phyloP scores from a whole-genome alignment of 2,329 filamentous ascomycete genomes.

The Ophiocordyceps robertsii region DNA sequence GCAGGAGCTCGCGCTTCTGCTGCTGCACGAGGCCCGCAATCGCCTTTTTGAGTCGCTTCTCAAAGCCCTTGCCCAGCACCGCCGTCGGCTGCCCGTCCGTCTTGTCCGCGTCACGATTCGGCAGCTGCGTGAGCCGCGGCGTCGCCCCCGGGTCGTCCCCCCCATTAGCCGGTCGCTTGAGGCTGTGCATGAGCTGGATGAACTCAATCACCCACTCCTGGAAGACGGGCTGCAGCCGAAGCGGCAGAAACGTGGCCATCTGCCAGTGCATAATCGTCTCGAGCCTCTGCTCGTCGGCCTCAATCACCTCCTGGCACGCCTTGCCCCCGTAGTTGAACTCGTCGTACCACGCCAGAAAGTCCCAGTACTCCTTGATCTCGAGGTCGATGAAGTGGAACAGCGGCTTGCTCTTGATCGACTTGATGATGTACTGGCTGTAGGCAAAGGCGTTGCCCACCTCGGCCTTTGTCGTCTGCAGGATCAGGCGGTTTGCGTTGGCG shows the following conservation, averaged over 20 bases:
- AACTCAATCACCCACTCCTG: constrained; percentile 91
- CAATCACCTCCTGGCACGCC: constrained; percentile 70
- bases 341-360: constrained; percentile 97
- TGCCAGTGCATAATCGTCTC: constrained; percentile 99
- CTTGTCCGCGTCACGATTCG: constrained; percentile 35
- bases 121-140: constrained; percentile 44
- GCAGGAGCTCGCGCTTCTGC: constrained; percentile 78
- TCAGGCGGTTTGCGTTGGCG: constrained; percentile 74
- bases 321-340: constrained; percentile 98
- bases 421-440: constrained; percentile 94
- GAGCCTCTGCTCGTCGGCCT: constrained; percentile 58
- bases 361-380: constrained; percentile 98
- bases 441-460: constrained; percentile 95
- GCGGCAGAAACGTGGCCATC: constrained; percentile 76
- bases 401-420: constrained; percentile 90
- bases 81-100: constrained; percentile 39
- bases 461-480: constrained; percentile 90
- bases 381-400: constrained; percentile 96
- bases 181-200: constrained; percentile 79
- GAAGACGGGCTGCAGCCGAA: constrained; percentile 69
- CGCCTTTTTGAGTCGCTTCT: constrained; percentile 81
- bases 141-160: constrained; percentile 30
- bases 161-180: constrained; percentile 55
- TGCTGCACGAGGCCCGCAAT: constrained; percentile 69
- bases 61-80: constrained; percentile 69